Percentiles rank a stretch among this genome's conserved stretches.
These are phyloP conservation scores for Cordyceps cateniannulata DNA, from an alignment of 2,329 filamentous ascomycete species.

Conservation along the genomic window DNA sequence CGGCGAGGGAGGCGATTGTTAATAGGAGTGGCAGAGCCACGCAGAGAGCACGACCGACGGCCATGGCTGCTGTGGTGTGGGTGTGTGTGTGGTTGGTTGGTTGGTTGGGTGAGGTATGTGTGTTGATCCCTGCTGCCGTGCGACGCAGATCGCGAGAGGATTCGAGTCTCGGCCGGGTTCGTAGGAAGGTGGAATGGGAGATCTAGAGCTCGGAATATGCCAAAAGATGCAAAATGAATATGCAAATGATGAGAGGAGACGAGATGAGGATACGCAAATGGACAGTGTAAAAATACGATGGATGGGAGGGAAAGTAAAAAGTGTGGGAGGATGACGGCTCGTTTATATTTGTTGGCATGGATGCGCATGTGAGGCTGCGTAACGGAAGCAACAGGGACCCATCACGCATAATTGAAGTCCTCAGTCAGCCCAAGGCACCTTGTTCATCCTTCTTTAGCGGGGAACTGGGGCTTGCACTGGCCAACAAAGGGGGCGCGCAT, in stretches of 20 bases:
- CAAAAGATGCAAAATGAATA: background rate
- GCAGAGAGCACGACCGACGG: conserved; percentile 73
- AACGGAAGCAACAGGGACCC: background rate
- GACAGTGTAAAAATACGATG: background rate
- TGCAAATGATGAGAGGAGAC: background rate
- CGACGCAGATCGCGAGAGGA: background rate
- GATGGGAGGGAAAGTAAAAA: background rate
- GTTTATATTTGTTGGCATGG: conserved; percentile 1
- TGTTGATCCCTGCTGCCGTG: background rate
- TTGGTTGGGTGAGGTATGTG: background rate
- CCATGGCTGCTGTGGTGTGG: conserved; percentile 32
- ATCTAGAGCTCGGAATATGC: background rate
- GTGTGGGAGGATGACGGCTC: conserved; percentile 1
- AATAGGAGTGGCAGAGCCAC: conserved; percentile 82
- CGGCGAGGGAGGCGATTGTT: conserved; percentile 70
- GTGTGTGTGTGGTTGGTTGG: background rate
- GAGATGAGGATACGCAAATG: background rate
- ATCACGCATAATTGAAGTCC: no score
- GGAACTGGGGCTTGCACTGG: background rate
- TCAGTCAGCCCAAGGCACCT: background rate
- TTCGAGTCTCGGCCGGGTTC: background rate
- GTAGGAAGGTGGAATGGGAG: background rate
- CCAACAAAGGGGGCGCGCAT: background rate
- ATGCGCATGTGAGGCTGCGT: background rate
- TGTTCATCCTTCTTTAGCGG: background rate